Evolutionary conservation across 257 asterid genomes (phyloP).

Genomic region (Nicotiana noctiflora): DNA sequence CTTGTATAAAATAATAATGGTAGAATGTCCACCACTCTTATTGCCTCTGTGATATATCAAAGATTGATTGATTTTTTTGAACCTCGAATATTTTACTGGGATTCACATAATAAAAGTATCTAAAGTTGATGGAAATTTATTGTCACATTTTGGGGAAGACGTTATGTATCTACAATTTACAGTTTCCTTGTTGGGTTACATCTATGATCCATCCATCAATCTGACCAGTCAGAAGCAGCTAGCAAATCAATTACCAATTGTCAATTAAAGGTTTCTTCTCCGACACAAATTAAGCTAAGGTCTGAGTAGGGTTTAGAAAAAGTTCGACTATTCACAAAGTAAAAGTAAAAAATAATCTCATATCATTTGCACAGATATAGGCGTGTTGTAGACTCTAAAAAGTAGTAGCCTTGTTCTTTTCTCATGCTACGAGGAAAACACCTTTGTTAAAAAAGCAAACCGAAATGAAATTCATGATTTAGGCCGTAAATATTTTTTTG

Average conservation of each 20-base stretch:
- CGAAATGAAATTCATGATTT: not conserved
- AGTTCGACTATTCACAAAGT: not conserved
- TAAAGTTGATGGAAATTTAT: not conserved
- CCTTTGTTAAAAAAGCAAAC: not conserved
- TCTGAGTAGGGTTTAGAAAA: not conserved
- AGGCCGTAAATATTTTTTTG: too few species aligned
- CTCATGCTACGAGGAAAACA: not conserved
- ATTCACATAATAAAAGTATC: not conserved
- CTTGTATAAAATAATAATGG: not conserved
- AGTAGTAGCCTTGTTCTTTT: not conserved
- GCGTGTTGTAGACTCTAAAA: not conserved
- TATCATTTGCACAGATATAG: not conserved
- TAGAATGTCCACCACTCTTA: too few species aligned
- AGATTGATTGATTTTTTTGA: not conserved
- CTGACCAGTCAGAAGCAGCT: conserved; percentile 7
- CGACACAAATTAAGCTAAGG: not conserved
- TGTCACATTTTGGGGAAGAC: not conserved
- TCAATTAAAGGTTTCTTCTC: not conserved
- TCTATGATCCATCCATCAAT: conserved; percentile 4
- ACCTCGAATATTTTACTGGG: not conserved
- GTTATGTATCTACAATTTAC: not conserved
- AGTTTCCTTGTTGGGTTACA: conserved; percentile 10
- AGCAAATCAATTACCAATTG: not conserved
- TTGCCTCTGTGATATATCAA: not conserved
- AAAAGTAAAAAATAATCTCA: not conserved